Evolutionary conservation across 495 filamentous ascomycete genomes (phyloP).

Genomic region (Massariosphaeria phaeospora): DNA sequence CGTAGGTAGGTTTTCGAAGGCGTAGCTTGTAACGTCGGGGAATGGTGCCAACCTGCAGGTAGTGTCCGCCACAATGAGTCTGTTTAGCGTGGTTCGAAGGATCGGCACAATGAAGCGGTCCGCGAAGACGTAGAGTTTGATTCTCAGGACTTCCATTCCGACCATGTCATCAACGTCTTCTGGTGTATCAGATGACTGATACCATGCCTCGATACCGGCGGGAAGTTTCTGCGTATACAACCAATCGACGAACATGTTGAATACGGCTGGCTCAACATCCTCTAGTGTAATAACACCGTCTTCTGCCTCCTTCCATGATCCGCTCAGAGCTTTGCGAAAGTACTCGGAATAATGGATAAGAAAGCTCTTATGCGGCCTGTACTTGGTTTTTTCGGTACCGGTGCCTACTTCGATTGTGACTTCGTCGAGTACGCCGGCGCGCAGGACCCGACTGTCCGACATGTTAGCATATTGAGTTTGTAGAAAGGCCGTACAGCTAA

Average conservation of each 20-base stretch:
- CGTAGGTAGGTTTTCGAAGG: conserved; percentile 3
- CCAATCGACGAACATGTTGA: conserved; percentile 17
- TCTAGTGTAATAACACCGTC: background rate
- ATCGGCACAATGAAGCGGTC: background rate
- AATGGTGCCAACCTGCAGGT: background rate
- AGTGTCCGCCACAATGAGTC: background rate
- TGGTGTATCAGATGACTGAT: background rate
- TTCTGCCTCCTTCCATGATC: background rate
- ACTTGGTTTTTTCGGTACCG: background rate
- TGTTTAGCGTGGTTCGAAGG: background rate
- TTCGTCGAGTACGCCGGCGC: too few species aligned
- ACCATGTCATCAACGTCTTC: background rate
- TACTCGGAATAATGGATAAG: conserved; percentile 7
- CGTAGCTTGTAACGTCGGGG: background rate
- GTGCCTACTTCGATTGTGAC: conserved; percentile 1
- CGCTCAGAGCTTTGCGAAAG: conserved; percentile 4
- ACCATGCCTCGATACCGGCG: background rate
- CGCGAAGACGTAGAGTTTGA: background rate
- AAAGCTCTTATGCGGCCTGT: background rate
- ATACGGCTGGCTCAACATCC: background rate
- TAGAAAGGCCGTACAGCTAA: too few species aligned
- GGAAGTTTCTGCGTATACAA: conserved; percentile 2
- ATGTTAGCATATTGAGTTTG: too few species aligned
- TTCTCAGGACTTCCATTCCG: background rate
- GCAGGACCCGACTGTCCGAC: too few species aligned